Percentiles rank a stretch among this genome's conserved stretches.
Evolutionary conservation across 257 asterid genomes (phyloP).

Genomic region (Nicotiana paniculata): DNA sequence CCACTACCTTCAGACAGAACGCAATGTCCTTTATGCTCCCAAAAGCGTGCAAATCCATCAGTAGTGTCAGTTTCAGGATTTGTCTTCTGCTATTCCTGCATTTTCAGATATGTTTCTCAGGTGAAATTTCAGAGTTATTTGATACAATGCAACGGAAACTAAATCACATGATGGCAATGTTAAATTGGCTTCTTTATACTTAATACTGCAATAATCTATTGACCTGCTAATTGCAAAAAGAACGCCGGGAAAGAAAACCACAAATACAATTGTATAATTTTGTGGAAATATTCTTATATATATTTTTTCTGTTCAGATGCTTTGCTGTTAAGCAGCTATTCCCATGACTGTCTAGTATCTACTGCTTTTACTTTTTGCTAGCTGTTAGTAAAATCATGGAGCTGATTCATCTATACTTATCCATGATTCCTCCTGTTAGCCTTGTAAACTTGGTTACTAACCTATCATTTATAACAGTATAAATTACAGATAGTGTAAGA

Average conservation of each 20-base stretch:
- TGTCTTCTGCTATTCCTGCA: conserved; percentile 94
- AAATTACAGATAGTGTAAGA: too few species aligned
- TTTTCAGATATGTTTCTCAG: conserved; percentile 87
- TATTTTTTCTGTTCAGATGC: background rate
- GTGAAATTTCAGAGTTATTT: conserved; percentile 29
- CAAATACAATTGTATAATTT: background rate
- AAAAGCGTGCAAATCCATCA: conserved; percentile 87
- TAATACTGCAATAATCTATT: background rate
- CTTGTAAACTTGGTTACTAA: too few species aligned
- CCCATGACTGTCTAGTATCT: background rate
- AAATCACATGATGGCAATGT: background rate
- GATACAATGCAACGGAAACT: background rate
- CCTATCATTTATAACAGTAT: too few species aligned
- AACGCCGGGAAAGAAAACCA: too few species aligned
- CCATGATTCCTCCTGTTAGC: background rate
- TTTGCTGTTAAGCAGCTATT: background rate
- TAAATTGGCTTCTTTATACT: background rate
- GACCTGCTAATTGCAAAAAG: background rate
- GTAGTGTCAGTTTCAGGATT: conserved; percentile 86
- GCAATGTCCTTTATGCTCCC: conserved; percentile 77
- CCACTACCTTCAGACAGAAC: conserved; percentile 77
- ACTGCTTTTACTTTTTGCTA: background rate
- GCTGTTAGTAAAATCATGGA: background rate
- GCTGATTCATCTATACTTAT: background rate
- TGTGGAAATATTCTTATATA: background rate